These are phyloP conservation scores for Theileria equi DNA, from an alignment of 169 alveolate genomes.

Conservation along the genomic window DNA sequence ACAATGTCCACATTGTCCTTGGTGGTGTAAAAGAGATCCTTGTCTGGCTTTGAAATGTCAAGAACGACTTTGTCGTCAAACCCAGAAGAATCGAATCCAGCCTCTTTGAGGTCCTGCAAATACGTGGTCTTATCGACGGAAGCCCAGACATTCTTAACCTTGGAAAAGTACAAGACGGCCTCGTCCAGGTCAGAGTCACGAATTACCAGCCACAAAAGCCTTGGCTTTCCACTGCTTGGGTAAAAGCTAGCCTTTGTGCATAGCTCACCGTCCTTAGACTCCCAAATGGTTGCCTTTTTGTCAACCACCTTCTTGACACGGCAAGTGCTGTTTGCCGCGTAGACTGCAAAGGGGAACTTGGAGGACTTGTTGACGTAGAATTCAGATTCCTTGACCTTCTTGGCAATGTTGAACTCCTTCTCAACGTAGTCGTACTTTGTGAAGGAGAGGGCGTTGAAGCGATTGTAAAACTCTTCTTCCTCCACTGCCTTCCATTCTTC, in stretches of 20 bases:
- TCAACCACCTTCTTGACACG: neutral
- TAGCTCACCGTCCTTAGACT: neutral
- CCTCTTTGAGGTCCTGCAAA: neutral
- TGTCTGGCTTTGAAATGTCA: neutral
- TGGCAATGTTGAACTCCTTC: neutral
- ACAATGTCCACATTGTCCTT: no score
- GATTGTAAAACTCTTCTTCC: neutral
- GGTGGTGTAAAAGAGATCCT: neutral
- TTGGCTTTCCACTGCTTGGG: neutral
- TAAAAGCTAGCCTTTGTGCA: neutral
- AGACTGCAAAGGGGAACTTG: neutral
- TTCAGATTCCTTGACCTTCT: neutral
- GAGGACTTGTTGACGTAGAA: neutral
- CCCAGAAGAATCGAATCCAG: neutral
- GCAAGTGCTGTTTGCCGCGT: neutral
- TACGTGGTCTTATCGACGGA: neutral
- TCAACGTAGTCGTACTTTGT: neutral
- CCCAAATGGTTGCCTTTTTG: no score
- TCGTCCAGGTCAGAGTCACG: neutral
- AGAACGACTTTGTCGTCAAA: neutral
- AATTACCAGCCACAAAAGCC: neutral
- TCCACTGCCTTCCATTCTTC: conserved; percentile 5
- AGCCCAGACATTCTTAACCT: neutral
- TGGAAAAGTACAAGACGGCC: neutral
- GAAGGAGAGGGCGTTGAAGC: neutral